Percentiles rank a stretch among this genome's conserved stretches.
phyloP scores from a whole-genome alignment of 805 yeast species.

The Metschnikowia arizonensis region DNA sequence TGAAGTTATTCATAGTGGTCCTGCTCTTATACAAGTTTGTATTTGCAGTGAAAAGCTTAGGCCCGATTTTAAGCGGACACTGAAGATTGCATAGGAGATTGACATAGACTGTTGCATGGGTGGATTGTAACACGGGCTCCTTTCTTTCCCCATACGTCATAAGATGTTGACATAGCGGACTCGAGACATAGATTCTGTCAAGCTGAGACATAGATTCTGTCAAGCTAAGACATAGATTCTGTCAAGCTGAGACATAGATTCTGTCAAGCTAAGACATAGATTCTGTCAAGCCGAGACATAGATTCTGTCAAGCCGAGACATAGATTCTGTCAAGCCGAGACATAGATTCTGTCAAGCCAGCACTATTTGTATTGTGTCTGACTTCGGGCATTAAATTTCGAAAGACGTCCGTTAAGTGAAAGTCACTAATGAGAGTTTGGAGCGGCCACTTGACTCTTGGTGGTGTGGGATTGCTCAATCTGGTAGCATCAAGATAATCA shows the following conservation, averaged over 20 bases:
- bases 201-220: not conserved
- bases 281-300: not conserved
- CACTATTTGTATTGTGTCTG: not conserved
- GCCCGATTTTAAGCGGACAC: not conserved
- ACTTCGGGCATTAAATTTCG: not conserved
- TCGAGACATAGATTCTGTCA: not conserved
- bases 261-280: not conserved
- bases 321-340: not conserved
- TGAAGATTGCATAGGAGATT: not conserved
- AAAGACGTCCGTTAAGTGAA: not conserved
- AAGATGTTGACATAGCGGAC: not conserved
- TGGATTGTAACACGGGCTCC: not conserved
- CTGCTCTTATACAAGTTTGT: not conserved
- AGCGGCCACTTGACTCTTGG: not conserved
- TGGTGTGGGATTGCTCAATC: not conserved
- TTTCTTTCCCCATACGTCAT: not conserved
- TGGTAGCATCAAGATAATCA: not conserved
- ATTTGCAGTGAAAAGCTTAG: not conserved
- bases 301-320: not conserved
- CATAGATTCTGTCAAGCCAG: not conserved
- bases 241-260: not conserved
- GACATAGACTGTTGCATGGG: not conserved
- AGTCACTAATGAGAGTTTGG: not conserved
- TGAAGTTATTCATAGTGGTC: too few species aligned
- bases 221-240: not conserved